These are phyloP conservation scores for Biscogniauxia sp. DNA, from an alignment of 2,329 filamentous ascomycete species.

Conservation along the genomic window DNA sequence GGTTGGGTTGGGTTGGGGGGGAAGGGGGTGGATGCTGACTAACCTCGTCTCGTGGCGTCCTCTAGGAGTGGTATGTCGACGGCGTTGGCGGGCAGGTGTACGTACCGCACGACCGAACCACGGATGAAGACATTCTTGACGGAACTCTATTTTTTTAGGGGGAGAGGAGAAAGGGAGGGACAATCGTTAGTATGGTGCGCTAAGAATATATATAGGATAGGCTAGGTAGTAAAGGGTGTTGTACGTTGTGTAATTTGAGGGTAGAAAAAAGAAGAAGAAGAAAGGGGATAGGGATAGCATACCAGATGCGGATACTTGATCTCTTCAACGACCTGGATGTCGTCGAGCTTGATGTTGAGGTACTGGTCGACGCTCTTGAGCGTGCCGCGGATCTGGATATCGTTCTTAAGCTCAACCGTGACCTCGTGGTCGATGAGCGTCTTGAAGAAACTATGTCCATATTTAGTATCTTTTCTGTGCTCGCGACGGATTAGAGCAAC, in stretches of 20 bases:
- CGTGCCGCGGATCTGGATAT: slow-evolving; percentile 93
- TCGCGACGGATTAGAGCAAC: too few species aligned
- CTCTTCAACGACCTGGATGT: slow-evolving; percentile 90
- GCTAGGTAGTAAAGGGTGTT: too few species aligned
- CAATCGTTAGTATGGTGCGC: too few species aligned
- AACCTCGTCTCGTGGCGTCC: slow-evolving; percentile 86
- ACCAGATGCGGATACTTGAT: slow-evolving; percentile 93
- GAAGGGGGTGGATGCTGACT: slow-evolving; percentile 20
- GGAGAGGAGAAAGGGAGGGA: neutral
- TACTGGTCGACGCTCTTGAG: slow-evolving; percentile 98
- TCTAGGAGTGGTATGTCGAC: slow-evolving; percentile 86
- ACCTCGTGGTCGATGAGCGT: slow-evolving; percentile 96
- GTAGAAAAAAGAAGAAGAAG: too few species aligned
- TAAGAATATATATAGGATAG: neutral
- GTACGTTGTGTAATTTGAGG: too few species aligned
- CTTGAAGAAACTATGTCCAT: slow-evolving; percentile 80
- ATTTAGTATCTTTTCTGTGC: neutral
- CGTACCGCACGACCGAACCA: slow-evolving; percentile 88
- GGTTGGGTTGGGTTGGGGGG: too few species aligned
- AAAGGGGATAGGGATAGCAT: slow-evolving; percentile 21
- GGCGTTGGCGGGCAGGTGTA: slow-evolving; percentile 77
- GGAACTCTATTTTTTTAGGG: slow-evolving; percentile 49
- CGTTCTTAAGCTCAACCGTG: slow-evolving; percentile 98
- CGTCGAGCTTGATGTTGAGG: slow-evolving; percentile 97
- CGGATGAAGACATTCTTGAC: slow-evolving; percentile 97